Conservation (phyloP, 2,329 filamentous ascomycete species). For the Fusarium annulatum region DNA sequence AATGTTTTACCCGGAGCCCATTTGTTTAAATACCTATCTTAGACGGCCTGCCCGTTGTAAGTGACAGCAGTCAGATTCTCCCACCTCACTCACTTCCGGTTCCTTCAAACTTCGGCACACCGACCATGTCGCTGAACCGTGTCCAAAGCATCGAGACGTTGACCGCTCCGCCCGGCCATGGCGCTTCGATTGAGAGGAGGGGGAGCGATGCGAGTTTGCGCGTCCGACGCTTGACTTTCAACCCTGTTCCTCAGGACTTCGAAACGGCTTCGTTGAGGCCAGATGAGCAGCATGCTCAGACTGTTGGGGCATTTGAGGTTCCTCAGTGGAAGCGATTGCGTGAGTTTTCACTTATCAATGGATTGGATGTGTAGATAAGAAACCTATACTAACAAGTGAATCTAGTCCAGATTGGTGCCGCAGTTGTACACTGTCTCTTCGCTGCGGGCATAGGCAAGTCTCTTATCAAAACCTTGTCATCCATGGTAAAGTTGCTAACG, state of each 20-base stretch:
- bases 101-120: background rate
- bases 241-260: constrained; percentile 65
- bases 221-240: constrained; percentile 64
- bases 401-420: constrained; percentile 46
- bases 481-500: background rate
- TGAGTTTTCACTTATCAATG: constrained; percentile 47
- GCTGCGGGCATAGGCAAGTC: constrained; percentile 71
- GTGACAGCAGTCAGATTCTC: background rate
- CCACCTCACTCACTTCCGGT: background rate
- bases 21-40: constrained; percentile 12
- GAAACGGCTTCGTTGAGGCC: constrained; percentile 55
- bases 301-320: constrained; percentile 65
- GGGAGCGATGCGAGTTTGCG: constrained; percentile 60
- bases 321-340: constrained; percentile 64
- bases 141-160: constrained; percentile 66
- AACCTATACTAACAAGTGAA: constrained; percentile 8
- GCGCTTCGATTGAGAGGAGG: constrained; percentile 46
- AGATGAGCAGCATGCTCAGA: constrained; percentile 53
- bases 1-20: constrained; percentile 3
- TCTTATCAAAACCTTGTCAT: background rate
- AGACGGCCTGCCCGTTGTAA: background rate
- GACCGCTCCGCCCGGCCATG: constrained; percentile 40
- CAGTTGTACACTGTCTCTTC: constrained; percentile 68
- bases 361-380: background rate
- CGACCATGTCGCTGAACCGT: constrained; percentile 63